Evolutionary conservation across 495 filamentous ascomycete genomes (phyloP), one percentile per base, ranked within the genome.

Genomic region (Lasiosphaeria hispida): DNA sequence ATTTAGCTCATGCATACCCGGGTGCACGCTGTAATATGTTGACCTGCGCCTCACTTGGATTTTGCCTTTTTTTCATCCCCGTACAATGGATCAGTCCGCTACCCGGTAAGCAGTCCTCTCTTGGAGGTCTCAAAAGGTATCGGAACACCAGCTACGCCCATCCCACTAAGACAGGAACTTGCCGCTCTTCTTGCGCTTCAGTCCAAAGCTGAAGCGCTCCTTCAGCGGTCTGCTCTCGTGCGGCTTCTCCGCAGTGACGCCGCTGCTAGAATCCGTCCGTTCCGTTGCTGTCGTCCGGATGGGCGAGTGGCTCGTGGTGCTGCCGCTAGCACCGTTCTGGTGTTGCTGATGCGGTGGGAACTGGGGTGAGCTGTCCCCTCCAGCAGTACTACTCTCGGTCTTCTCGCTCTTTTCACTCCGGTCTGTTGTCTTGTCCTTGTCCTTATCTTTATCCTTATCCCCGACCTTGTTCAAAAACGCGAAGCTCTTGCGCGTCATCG

Each of bases 141-240:
- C 11, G 34, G 13, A n/a, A 48, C 42, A 48, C 15, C 33, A 53
- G 34, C 9, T 10, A 33, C 34, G 11, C 41, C 57, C 44, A 43
- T 55, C 58, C 33, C 37, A 45, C 51, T 61, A 75, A 30, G 67
- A 70, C 65, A 69, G 66, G 57, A 80, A 68, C 55, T 69, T 66
- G 38, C 69, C 70, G 63, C 79, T 83, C 75, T 85, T 87, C 72
- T 85, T 87, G 59, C 77, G 73, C 14, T 83, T 81, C 48, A 87
- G 61, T 53, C 80, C 73, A 55, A 82, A 82, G 59, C 75, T 84
- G 61, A 87, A 84, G 55, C 85, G 71, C 40, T 76, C 76, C 60
- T 77, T 82, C 10, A 77, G 55, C 34, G 57, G 39, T 50, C 57
- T 61, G 10, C 35, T 39, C 60, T 64, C 68, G 38, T 70, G 69